Base-by-base conservation (phyloP, 306 rosid species). In the Astragalus glycyphyllos region DNA sequence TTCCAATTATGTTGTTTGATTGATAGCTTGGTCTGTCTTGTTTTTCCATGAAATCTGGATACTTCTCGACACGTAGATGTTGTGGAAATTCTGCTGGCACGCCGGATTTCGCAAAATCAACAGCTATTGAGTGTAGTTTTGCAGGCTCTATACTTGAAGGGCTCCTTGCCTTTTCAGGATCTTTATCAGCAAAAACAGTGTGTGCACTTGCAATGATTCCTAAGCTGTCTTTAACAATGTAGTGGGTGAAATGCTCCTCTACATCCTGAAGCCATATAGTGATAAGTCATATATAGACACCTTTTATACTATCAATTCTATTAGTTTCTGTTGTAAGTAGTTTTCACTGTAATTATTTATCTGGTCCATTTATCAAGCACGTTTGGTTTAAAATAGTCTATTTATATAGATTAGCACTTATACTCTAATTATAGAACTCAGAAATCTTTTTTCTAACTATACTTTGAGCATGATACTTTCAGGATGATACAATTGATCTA, bases 1-100 rank as follows among this genome's bases (percentile, higher is more conserved):
- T 82, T 76, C 96, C 98, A 1, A 92, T 83, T 62, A 87, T 92
- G 65, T 68, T 88, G 1, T 2, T 4, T n/a, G 98, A 92, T 40
- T 53, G 49, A 45, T 92, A 87, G 26, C 82, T 80, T 51, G 81
- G 72, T 71, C 63, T 92, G 65, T 83, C 77, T 2, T 69, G 82
- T 68, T 88, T 92, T 38, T 90, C 96, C 96, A 92, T 86, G 84
- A 92, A 92, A 75, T 92, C 96, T 11, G 96, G 98, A 81, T 69
- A 92, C 32, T 85, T 80, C 23, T 86, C 71, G 60, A 62, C 87
- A 10, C 68, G 72, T 9, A 90, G 86, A 2, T 79, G 71, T 4
- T 1, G 69, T 6, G 95, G 92, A 14, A 90, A 72, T 12, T 66
- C 79, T 14, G 96, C 98, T 3, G 96, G 89, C 3, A 88, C 77